These are phyloP conservation scores for Suillus subluteus DNA, from an alignment of 768 basidiomycete species.

Conservation along the genomic window DNA sequence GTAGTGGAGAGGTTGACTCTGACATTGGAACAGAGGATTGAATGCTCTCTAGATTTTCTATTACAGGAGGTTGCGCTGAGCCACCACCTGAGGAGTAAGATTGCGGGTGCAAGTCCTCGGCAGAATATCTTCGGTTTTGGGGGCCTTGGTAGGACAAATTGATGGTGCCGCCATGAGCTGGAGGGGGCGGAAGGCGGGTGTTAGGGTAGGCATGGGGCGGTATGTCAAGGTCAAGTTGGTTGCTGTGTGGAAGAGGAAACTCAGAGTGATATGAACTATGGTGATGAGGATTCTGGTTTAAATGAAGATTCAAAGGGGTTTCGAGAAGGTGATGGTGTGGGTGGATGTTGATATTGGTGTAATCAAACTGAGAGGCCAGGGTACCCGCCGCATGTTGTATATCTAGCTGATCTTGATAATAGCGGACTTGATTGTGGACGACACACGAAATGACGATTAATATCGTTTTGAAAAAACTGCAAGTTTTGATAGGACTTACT, in stretches of 20 bases:
- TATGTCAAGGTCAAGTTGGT: conserved; percentile 49
- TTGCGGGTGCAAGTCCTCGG: conserved; percentile 44
- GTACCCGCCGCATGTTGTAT: conserved; percentile 51
- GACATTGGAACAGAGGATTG: conserved; percentile 44
- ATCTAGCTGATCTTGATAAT: conserved; percentile 47
- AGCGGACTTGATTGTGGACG: conserved; percentile 73
- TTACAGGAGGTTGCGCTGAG: conserved; percentile 18
- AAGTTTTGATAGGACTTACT: conserved; percentile 53
- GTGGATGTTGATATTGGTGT: conserved; percentile 41
- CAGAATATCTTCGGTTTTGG: conserved; percentile 35
- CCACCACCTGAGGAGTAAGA: conserved; percentile 44
- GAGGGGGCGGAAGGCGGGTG: conserved; percentile 45
- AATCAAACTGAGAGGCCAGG: conserved; percentile 57
- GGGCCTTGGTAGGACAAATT: conserved; percentile 24
- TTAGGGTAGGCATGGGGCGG: conserved; percentile 43
- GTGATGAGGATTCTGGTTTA: conserved; percentile 32
- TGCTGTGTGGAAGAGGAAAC: conserved; percentile 47
- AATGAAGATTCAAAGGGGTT: conserved; percentile 45
- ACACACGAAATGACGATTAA: conserved; percentile 39
- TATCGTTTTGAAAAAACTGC: conserved; percentile 44
- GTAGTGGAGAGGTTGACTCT: conserved; percentile 46
- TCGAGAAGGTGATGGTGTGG: conserved; percentile 47
- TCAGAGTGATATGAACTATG: conserved; percentile 46
- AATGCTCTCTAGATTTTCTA: conserved; percentile 25
- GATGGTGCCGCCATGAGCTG: conserved; percentile 20